These are phyloP conservation scores for Amanita phalloides DNA, from an alignment of 768 basidiomycete genomes.

Conservation along the genomic window DNA sequence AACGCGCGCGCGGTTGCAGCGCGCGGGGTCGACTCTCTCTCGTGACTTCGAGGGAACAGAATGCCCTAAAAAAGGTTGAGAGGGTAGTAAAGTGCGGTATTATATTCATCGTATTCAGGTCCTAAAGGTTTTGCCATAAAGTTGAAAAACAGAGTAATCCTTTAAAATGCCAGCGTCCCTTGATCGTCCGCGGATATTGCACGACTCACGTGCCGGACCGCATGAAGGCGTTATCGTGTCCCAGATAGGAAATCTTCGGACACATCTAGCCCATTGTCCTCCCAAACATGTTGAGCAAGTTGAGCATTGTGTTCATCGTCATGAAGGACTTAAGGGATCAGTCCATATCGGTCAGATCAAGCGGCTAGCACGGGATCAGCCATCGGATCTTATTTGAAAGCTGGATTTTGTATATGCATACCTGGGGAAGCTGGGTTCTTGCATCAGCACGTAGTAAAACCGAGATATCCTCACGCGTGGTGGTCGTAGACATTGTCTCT, in stretches of 20 bases:
- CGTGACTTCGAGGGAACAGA: constrained; percentile 78
- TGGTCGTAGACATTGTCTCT: constrained; percentile 61
- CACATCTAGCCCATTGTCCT: constrained; percentile 90
- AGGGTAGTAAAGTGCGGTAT: not conserved
- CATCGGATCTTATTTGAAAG: not conserved
- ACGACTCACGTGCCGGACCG: constrained; percentile 61
- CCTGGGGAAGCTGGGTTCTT: constrained; percentile 89
- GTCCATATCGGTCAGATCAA: constrained; percentile 90
- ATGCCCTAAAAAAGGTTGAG: constrained; percentile 57
- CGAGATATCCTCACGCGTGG: constrained; percentile 49
- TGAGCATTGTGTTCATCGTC: constrained; percentile 77
- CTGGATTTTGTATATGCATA: constrained; percentile 17
- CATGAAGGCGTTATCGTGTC: constrained; percentile 73
- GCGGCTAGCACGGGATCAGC: constrained; percentile 40
- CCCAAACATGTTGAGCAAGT: constrained; percentile 79
- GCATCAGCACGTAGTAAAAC: constrained; percentile 58
- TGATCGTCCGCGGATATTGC: constrained; percentile 53
- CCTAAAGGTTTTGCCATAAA: constrained; percentile 65
- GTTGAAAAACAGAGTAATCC: constrained; percentile 36
- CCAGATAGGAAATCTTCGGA: constrained; percentile 65
- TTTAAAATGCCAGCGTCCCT: constrained; percentile 44
- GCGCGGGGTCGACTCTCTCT: constrained; percentile 83
- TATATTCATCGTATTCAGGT: constrained; percentile 87
- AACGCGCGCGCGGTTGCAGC: constrained; percentile 65
- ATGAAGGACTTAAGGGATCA: constrained; percentile 85